Evolutionary conservation across 805 yeast species (phyloP).

Genomic region (Candida orba): DNA sequence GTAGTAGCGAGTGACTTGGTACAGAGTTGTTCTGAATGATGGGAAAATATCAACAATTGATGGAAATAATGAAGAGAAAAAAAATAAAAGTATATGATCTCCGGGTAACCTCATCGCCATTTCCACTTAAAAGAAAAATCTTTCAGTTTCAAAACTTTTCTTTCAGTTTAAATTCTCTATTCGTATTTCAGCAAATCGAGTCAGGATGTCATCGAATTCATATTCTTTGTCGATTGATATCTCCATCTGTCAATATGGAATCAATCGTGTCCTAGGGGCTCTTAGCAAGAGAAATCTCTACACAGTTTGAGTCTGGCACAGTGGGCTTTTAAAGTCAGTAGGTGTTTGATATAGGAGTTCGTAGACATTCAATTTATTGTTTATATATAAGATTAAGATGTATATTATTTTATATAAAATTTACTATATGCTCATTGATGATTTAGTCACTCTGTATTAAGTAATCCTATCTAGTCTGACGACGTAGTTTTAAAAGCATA

Average conservation of each 20-base stretch:
- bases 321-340: conserved; percentile 14
- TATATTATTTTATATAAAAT: neutral
- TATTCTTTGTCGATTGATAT: neutral
- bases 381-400: neutral
- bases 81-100: neutral
- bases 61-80: neutral
- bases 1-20: neutral
- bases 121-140: neutral
- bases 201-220: neutral
- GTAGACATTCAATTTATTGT: conserved; percentile 18
- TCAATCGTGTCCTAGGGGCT: conserved; percentile 3
- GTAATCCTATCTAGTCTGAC: neutral
- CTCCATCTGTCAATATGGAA: neutral
- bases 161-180: conserved; percentile 10
- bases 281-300: conserved; percentile 22
- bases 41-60: neutral
- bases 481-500: too few relatives aligned
- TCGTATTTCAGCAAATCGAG: conserved; percentile 19
- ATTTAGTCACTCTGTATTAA: too few relatives aligned
- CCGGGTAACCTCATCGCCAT: conserved; percentile 3
- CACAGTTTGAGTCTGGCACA: conserved; percentile 28
- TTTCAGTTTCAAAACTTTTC: neutral
- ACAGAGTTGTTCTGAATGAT: neutral
- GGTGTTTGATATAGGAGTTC: conserved; percentile 27
- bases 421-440: neutral